Evolutionary conservation across 2,329 filamentous ascomycete genomes (phyloP).

Genomic region (Apiospora malaysiana): DNA sequence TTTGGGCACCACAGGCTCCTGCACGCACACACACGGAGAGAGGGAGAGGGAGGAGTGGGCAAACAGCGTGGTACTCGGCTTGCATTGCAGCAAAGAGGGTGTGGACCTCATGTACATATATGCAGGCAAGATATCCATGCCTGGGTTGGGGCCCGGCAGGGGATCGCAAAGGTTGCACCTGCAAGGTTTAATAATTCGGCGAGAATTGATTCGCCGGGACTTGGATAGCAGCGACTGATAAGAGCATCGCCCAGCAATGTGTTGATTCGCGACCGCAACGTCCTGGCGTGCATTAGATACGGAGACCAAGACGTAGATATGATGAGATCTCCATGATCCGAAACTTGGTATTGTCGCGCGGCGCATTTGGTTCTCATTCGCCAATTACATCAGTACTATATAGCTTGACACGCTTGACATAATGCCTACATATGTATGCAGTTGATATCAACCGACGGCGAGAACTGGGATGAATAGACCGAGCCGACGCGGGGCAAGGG

Average conservation of each 20-base stretch:
- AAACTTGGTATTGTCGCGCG: not conserved
- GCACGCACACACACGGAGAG: too few relatives aligned
- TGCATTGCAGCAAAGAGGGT: slow-evolving; percentile 10
- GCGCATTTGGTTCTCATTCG: not conserved
- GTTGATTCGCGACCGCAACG: not conserved
- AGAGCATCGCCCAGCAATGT: not conserved
- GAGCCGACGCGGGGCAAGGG: not conserved
- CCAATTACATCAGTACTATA: not conserved
- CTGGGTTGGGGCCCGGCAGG: not conserved
- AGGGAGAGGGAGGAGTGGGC: not conserved
- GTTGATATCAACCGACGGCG: not conserved
- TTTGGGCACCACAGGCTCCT: not conserved
- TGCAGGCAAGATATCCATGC: slow-evolving; percentile 8
- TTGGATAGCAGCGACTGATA: not conserved
- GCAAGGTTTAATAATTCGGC: not conserved
- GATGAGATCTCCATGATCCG: not conserved
- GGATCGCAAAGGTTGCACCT: not conserved
- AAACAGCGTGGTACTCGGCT: not conserved
- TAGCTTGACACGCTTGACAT: not conserved
- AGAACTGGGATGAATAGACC: not conserved
- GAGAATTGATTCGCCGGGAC: slow-evolving; percentile 3
- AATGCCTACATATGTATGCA: not conserved
- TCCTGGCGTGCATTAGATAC: slow-evolving; percentile 14
- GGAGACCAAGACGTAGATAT: slow-evolving; percentile 3
- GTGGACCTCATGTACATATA: slow-evolving; percentile 11